Evolutionary conservation across 371 early-diverging fungal genomes (phyloP).

Genomic region (Apophysomyces ossiformis): DNA sequence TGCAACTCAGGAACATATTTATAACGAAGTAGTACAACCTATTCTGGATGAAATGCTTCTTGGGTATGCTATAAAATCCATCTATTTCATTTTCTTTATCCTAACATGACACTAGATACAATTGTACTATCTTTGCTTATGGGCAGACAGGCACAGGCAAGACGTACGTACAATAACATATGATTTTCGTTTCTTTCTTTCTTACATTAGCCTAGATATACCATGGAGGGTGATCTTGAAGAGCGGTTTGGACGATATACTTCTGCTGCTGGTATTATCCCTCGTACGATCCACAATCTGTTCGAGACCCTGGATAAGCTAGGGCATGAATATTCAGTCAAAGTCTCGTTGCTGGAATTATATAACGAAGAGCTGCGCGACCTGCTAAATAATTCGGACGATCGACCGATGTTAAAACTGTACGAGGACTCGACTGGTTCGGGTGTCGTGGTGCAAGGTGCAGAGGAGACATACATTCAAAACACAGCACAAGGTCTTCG

Average conservation of each 20-base stretch:
- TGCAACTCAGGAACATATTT: constrained; percentile 83
- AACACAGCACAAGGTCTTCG: constrained; percentile 78
- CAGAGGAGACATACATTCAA: constrained; percentile 77
- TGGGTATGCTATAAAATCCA: constrained; percentile 31
- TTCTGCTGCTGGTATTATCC: constrained; percentile 86
- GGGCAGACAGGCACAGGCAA: constrained; percentile 96
- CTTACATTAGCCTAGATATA: constrained; percentile 46
- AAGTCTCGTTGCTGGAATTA: constrained; percentile 92
- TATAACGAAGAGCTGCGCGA: constrained; percentile 99
- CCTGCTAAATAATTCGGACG: constrained; percentile 71
- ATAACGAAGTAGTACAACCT: constrained; percentile 81
- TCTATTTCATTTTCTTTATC: constrained; percentile 4
- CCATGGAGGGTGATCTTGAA: constrained; percentile 86
- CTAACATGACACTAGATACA: constrained; percentile 63
- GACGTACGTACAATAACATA: constrained; percentile 44
- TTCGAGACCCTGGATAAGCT: constrained; percentile 71
- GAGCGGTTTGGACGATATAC: constrained; percentile 38
- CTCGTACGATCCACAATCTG: constrained; percentile 82
- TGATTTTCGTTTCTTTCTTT: neutral
- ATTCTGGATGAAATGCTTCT: constrained; percentile 77
- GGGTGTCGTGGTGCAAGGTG: constrained; percentile 80
- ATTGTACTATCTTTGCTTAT: constrained; percentile 97
- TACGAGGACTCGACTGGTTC: constrained; percentile 73
- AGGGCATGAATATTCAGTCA: constrained; percentile 73
- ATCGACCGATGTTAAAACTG: constrained; percentile 41